phyloP scores from a whole-genome alignment of 2,329 filamentous ascomycete genomes.

The Stachybotrys echinatus region DNA sequence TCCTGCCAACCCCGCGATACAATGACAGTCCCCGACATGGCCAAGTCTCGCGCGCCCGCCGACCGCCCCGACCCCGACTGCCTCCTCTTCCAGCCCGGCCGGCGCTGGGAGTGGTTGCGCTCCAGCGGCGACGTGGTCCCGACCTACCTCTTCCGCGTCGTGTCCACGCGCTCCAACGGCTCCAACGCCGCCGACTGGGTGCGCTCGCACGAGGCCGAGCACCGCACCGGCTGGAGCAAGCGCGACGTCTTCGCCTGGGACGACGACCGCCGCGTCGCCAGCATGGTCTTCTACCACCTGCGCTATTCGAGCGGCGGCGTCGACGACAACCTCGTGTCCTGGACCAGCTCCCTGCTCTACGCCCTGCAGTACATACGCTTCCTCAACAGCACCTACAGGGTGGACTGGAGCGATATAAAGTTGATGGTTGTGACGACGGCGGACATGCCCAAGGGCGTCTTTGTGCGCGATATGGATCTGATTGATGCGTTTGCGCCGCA shows the following conservation, averaged over 20 bases:
- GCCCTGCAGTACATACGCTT: conserved; percentile 5
- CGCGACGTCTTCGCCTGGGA: conserved; percentile 1
- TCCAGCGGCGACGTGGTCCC: conserved; percentile 1
- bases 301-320: background rate
- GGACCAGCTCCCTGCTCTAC: conserved; percentile 5
- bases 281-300: conserved; percentile 4
- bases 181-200: background rate
- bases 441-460: background rate
- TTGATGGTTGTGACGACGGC: conserved; percentile 2
- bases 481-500: background rate
- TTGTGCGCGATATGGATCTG: conserved; percentile 3
- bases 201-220: background rate
- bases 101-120: background rate
- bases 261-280: conserved; percentile 1
- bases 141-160: conserved; percentile 5
- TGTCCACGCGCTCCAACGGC: background rate
- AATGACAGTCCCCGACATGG: background rate
- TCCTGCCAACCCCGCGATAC: background rate
- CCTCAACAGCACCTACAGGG: background rate
- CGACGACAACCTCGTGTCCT: conserved; percentile 5
- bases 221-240: background rate
- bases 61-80: background rate
- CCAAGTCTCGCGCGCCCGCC: background rate
- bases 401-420: conserved; percentile 1
- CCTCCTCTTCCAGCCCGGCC: background rate